A percentile compares a stretch with the other conserved stretches of the same genome.
phyloP scores from a whole-genome alignment of 306 rosid species.

The Carpinus fangiana region DNA sequence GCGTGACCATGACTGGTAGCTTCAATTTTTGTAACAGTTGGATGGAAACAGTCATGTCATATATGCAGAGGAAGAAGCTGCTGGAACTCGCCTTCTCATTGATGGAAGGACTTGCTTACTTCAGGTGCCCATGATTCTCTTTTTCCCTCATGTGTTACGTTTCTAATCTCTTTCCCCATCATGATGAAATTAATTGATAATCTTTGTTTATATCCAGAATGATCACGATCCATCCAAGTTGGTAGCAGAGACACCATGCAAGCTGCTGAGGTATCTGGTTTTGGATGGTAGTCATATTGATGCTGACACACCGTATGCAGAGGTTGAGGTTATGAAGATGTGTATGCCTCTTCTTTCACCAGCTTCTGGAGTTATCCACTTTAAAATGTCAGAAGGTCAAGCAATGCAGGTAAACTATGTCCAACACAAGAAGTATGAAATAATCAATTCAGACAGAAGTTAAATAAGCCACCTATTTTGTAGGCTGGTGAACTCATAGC shows the following conservation, averaged over 20 bases:
- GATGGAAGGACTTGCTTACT: conserved; percentile 99
- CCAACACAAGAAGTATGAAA: conserved; percentile 15
- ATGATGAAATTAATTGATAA: conserved; percentile 33
- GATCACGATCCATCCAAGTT: conserved; percentile 97
- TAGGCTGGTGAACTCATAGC: conserved; percentile 96
- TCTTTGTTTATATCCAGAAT: conserved; percentile 56
- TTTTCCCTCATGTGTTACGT: conserved; percentile 8
- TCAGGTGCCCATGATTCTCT: conserved; percentile 64
- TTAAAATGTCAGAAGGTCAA: conserved; percentile 94
- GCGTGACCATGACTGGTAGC: conserved; percentile 20
- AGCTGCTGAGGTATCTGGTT: conserved; percentile 80
- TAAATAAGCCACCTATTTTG: conserved; percentile 24
- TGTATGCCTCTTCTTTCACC: conserved; percentile 99
- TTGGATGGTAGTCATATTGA: conserved; percentile 74
- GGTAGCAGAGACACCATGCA: conserved; percentile 97
- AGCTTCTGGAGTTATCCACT: conserved; percentile 88
- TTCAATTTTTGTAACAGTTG: conserved; percentile 62
- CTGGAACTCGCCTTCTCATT: conserved; percentile 96
- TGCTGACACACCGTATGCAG: conserved; percentile 91
- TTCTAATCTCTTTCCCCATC: conserved; percentile 10
- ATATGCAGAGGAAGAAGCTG: conserved; percentile 99
- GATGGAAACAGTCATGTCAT: conserved; percentile 97
- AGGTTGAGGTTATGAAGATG: conserved; percentile 99
- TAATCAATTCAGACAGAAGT: conserved; percentile 18
- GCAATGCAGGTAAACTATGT: conserved; percentile 84